Base-by-base conservation (phyloP, 345 rosid genomes). In the Corchorus olitorius region DNA sequence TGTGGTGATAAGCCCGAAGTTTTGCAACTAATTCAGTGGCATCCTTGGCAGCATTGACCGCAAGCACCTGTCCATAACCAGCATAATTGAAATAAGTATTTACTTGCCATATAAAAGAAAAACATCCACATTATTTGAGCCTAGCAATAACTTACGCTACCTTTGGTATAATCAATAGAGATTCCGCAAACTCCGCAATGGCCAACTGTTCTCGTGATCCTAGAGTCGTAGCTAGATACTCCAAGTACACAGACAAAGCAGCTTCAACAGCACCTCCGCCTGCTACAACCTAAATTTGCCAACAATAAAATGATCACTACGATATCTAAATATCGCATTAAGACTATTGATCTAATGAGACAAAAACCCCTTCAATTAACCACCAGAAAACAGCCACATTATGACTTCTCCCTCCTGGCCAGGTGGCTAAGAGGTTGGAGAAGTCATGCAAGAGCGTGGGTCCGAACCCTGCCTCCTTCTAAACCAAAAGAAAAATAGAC, bases 191-290 rank as follows among this genome's bases (percentile, higher is more conserved):
- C 81, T 96, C 98, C 56, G 98, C 98, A 70, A 96, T 91, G 14
- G 98, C 97, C 81, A 93, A 83, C 81, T 96, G 98, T 86, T 93
- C 97, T 8, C 97, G 91, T 27, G 98, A 96, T 72, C 98, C 97
- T 59, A 93, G 82, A 66, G 97, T 96, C 58, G 95, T 92, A 34
- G 97, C 99, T 54, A 93, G 97, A 80, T 90, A 91, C 82, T 96
- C 97, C 89, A 96, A 75, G 79, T 93, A 91, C 45, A 96, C 97
- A 62, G 98, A 90, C 67, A 93, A 82, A 52, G 99, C 97, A 74
- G 97, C 80, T 79, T 96, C 98, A 74, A 96, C 98, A 2, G 99
- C 99, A 74, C 98, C 99, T 79, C 99, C 99, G 74, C 98, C 99
- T 1, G 98, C 99, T 52, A 96, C 99, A 62, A 93, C 98, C 99